phyloP scores from a whole-genome alignment of 108 stramenopile genomes.

The Cylindrotheca fusiformis region DNA sequence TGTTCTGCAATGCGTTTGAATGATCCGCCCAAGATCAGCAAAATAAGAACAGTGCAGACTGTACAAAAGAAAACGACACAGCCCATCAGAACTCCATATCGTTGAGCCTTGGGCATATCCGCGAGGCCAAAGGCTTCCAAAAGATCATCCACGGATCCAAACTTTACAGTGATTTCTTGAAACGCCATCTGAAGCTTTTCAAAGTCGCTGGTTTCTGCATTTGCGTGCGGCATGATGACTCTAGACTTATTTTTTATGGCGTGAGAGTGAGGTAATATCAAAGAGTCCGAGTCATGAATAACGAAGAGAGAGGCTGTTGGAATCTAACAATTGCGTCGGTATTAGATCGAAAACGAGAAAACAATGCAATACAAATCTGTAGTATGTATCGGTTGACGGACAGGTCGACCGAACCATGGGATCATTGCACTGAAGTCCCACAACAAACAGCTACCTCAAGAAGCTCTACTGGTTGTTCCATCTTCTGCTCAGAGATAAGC shows the following conservation, averaged over 20 bases:
- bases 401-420: no score
- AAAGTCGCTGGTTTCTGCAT: conserved; percentile 23
- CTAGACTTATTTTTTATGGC: not conserved
- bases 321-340: no score
- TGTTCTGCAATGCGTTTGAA: conserved; percentile 77
- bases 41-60: conserved; percentile 55
- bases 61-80: conserved; percentile 63
- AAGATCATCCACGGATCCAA: conserved; percentile 55
- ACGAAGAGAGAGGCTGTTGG: no score
- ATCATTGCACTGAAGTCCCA: no score
- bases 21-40: conserved; percentile 70
- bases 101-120: conserved; percentile 71
- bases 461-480: no score
- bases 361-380: no score
- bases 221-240: conserved; percentile 27
- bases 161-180: conserved; percentile 22
- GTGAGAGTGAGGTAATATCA: no score
- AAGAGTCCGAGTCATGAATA: no score
- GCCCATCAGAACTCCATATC: conserved; percentile 81
- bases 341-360: no score
- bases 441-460: no score
- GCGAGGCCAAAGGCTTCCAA: conserved; percentile 67
- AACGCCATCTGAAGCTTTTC: conserved; percentile 39
- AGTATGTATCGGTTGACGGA: no score
- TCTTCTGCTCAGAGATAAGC: no score